Percentiles rank a stretch among this genome's conserved stretches.
phyloP scores from a whole-genome alignment of 768 basidiomycete genomes.

The Termitomyces sp. region DNA sequence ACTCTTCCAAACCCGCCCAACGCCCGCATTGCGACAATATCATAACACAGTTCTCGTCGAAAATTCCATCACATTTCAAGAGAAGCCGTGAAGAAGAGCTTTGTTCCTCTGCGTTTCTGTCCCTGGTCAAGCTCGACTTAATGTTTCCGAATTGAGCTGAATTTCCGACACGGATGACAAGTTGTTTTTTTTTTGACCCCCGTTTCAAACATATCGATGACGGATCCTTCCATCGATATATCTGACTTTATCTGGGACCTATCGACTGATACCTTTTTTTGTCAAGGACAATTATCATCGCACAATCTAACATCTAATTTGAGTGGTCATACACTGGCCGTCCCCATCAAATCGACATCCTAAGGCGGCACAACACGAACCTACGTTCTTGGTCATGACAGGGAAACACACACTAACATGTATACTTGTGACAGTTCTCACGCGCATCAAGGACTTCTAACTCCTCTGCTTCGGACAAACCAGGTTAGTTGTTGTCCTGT shows the following conservation, averaged over 20 bases:
- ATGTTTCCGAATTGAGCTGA: background rate
- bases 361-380: too few relatives aligned
- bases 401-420: background rate
- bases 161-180: background rate
- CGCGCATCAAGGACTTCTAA: background rate
- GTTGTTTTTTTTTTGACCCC: background rate
- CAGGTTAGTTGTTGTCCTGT: background rate
- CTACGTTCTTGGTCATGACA: background rate
- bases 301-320: background rate
- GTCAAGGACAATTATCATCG: background rate
- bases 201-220: slow-evolving; percentile 10
- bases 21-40: background rate
- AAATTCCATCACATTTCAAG: background rate
- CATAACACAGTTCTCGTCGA: background rate
- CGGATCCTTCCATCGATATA: background rate
- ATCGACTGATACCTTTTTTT: background rate
- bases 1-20: background rate
- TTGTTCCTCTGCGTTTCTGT: background rate
- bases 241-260: background rate
- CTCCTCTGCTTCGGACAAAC: background rate
- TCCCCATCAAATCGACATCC: background rate
- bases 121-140: too few relatives aligned
- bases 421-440: background rate
- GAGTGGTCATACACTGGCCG: background rate
- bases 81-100: background rate